Evolutionary conservation across 192 early-diverging fungal species (phyloP).

Genomic region (Piromyces finnis): DNA sequence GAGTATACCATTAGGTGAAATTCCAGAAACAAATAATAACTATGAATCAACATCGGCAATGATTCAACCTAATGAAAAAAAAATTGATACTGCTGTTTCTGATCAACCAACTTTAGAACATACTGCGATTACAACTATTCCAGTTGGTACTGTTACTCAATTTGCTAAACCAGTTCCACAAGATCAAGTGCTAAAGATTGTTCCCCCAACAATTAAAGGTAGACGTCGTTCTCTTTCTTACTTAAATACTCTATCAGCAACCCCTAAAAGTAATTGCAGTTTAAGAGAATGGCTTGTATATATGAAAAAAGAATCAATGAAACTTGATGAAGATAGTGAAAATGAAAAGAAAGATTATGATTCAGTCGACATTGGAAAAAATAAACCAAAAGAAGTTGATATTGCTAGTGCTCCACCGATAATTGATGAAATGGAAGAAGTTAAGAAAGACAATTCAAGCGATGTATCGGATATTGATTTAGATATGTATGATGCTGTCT

Average conservation of each 20-base stretch:
- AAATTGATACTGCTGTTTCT: neutral
- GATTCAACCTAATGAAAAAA: neutral
- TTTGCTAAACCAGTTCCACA: neutral
- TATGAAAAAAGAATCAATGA: neutral
- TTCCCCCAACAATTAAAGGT: neutral
- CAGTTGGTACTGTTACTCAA: neutral
- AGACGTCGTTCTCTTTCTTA: neutral
- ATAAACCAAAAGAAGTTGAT: no score
- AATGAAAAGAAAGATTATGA: neutral
- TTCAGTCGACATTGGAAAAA: neutral
- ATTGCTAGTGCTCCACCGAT: no score
- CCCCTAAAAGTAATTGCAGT: neutral
- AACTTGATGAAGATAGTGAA: neutral
- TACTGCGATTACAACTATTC: neutral
- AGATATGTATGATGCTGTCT: slow-evolving; percentile 22
- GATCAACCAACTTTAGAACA: neutral
- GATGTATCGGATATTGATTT: neutral
- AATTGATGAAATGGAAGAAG: no score
- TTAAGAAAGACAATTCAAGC: no score
- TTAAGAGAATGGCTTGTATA: neutral
- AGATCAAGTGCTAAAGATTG: neutral
- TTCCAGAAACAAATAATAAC: neutral
- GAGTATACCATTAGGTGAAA: neutral
- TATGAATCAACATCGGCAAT: neutral
- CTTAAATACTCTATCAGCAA: neutral